Base-by-base conservation (phyloP, 2,329 filamentous ascomycete species). In the Alternaria hordeiaustralica region DNA sequence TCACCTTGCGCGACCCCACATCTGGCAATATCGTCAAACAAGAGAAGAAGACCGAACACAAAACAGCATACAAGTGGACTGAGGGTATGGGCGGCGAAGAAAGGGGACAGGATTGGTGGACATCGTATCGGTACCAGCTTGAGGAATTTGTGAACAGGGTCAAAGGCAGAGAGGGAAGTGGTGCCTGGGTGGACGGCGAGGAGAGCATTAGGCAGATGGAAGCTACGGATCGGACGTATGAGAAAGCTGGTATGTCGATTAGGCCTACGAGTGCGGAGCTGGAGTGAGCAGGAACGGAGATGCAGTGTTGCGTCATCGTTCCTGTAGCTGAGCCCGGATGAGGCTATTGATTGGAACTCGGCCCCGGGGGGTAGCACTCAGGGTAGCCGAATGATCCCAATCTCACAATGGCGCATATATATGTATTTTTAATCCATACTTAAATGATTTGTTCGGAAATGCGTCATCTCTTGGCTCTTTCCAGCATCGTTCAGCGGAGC, bases 171-270 rank as follows among this genome's bases (percentile, higher is more conserved):
- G 62, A 76, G 36, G 74, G 74, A 4, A 70, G 67, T 15, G 72
- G 68, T 20, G 55, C 65, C 7, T 79, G 75, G 75, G 51, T 80
- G 9, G 67, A 70, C 9, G 61, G 67, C 13, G 73, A 80, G 51
- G 80, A 81, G 23, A 78, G 74, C 36, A 75, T 79, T 25, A 65
- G 55, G 47, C 71, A 79, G 67, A 80, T 81, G 77, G 71, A 75
- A 63, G 64, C 70, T 43, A 75, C 79, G 55, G 79, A 82, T 70
- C 21, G 44, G 36, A 75, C 76, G 7, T 81, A 81, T 68, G 54
- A 72, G 63, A 75, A 75, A 59, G 65, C 70, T 21, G 78, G 76
- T 3, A 61, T 74, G 63, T 61, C 61, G 9, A 5, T 72, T 11
- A 66, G 73, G 43, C 73, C 71, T 36, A 72, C 70, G 21, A 70